Conservation (phyloP, 345 rosid species). For the Salix brachista region DNA sequence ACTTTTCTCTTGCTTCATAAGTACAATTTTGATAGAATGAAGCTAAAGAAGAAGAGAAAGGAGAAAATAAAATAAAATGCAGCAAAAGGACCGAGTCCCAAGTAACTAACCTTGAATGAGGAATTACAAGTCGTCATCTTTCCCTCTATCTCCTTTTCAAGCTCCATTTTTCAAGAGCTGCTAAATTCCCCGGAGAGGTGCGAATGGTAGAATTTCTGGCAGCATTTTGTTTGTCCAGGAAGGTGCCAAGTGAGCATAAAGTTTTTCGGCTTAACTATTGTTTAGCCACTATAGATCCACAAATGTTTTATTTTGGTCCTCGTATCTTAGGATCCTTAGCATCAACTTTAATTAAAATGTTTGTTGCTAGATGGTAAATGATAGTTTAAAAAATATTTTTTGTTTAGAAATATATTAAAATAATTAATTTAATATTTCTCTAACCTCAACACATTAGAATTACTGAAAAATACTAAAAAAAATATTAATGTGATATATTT, state of each 20-base stretch:
- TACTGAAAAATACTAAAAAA: too few species aligned
- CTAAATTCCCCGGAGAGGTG: neutral
- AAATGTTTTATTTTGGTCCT: too few species aligned
- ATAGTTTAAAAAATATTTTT: too few species aligned
- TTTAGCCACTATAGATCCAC: neutral
- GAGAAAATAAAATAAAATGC: neutral
- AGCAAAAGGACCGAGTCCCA: neutral
- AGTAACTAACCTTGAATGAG: slow-evolving; percentile 10
- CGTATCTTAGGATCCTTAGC: too few species aligned
- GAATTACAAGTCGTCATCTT: neutral
- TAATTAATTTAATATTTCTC: too few species aligned
- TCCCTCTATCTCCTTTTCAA: neutral
- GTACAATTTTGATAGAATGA: neutral
- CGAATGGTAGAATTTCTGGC: neutral
- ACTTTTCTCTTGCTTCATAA: neutral
- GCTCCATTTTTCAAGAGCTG: slow-evolving; percentile 1
- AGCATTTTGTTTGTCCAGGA: neutral
- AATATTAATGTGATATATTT: too few species aligned
- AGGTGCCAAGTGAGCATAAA: neutral
- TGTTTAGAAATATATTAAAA: too few species aligned
- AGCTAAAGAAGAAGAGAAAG: neutral
- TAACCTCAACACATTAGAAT: too few species aligned
- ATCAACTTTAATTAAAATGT: too few species aligned
- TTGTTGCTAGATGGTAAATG: too few species aligned
- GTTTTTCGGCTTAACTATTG: neutral